Percentiles rank a stretch among this genome's conserved stretches.
Conservation (phyloP, 2,329 filamentous ascomycete genomes). For the Paecilomyces variotii region DNA sequence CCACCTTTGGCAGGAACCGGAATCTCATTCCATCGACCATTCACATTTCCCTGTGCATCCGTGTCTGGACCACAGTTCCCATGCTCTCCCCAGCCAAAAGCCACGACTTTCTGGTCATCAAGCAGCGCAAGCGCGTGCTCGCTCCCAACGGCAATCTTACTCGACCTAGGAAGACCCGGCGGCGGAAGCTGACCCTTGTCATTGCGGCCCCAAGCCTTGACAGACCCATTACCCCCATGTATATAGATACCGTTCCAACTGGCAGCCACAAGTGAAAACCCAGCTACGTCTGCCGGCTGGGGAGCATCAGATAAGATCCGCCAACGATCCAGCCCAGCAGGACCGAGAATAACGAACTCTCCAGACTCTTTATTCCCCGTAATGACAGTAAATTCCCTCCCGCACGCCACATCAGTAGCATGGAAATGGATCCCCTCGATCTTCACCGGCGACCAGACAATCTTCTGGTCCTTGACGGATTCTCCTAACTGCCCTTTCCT, state of each 20-base stretch:
- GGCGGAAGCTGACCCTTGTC: constrained; percentile 78
- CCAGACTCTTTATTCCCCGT: constrained; percentile 49
- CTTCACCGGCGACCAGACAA: constrained; percentile 54
- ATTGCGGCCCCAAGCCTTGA: constrained; percentile 73
- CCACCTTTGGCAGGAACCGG: constrained; percentile 47
- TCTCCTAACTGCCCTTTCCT: constrained; percentile 76
- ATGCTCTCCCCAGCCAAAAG: constrained; percentile 97
- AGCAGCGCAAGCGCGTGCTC: constrained; percentile 78
- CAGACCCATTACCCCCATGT: constrained; percentile 49
- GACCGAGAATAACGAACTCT: constrained; percentile 59
- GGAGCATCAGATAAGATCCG: constrained; percentile 54
- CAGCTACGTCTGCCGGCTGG: constrained; percentile 29
- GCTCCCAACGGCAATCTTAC: constrained; percentile 70
- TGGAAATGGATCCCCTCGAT: constrained; percentile 54
- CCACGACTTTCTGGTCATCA: constrained; percentile 56
- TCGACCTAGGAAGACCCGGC: constrained; percentile 48
- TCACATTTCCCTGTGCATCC: constrained; percentile 57
- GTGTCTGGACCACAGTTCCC: constrained; percentile 77
- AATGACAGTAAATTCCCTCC: constrained; percentile 77
- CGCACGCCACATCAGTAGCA: constrained; percentile 63
- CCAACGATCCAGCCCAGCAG: constrained; percentile 55
- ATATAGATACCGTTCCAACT: constrained; percentile 80
- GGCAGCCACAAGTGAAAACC: constrained; percentile 63
- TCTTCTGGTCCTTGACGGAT: constrained; percentile 36
- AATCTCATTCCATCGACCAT: constrained; percentile 61